phyloP scores from a whole-genome alignment of 148 eudicot genomes.

The Chenopodium formosanum region DNA sequence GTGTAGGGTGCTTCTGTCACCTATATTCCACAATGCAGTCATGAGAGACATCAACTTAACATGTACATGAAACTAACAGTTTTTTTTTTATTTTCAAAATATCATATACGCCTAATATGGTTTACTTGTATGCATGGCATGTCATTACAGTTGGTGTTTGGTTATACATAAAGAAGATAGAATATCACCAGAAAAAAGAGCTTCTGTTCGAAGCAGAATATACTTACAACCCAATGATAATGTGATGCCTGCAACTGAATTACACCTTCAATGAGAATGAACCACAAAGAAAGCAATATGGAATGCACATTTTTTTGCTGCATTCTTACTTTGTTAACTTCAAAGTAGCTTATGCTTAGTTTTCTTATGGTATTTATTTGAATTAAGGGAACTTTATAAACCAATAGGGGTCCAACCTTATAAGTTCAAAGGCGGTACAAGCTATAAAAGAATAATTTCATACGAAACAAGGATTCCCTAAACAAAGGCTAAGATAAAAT shows the following conservation, averaged over 20 bases:
- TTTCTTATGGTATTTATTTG: background rate
- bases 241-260: background rate
- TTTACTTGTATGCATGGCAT: background rate
- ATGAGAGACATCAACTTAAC: background rate
- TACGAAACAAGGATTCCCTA: slow-evolving; percentile 1
- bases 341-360: background rate
- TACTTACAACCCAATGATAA: slow-evolving; percentile 31
- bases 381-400: slow-evolving; percentile 13
- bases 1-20: slow-evolving; percentile 35
- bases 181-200: background rate
- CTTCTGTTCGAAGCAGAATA: too few relatives aligned
- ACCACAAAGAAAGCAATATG: background rate
- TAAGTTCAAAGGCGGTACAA: too few relatives aligned
- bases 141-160: background rate
- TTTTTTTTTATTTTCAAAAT: too few relatives aligned
- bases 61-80: background rate
- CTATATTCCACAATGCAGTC: slow-evolving; percentile 8
- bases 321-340: background rate
- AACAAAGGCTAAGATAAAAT: background rate
- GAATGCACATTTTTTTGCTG: background rate
- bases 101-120: background rate
- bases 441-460: background rate
- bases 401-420: background rate
- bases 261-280: background rate
- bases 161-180: background rate